These are phyloP conservation scores for Diaporthe humulicola DNA, from an alignment of 2,329 filamentous ascomycete species.

Conservation along the genomic window DNA sequence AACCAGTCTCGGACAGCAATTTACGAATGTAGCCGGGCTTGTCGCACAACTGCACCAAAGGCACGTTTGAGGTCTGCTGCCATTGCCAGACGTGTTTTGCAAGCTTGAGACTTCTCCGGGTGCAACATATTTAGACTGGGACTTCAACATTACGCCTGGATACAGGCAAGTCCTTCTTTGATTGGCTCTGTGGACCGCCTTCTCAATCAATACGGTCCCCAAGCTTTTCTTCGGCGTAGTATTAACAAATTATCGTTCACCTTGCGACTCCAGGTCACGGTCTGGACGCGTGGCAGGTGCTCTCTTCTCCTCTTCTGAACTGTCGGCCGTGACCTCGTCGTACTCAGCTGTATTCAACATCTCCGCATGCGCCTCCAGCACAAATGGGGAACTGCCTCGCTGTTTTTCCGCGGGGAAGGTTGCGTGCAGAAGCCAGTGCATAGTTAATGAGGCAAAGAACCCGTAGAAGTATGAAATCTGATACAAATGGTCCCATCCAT, in stretches of 20 bases:
- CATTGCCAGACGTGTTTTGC: no score
- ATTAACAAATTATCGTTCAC: not conserved
- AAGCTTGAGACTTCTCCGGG: no score
- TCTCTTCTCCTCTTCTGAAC: slow-evolving; percentile 13
- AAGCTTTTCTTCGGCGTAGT: not conserved
- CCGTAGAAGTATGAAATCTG: slow-evolving; percentile 49
- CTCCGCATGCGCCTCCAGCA: slow-evolving; percentile 44
- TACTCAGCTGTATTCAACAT: slow-evolving; percentile 22
- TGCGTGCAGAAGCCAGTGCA: slow-evolving; percentile 43
- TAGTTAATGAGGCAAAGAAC: slow-evolving; percentile 43
- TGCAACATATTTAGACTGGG: no score
- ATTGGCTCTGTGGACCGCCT: not conserved
- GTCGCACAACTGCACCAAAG: no score
- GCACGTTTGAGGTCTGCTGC: no score
- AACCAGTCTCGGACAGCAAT: no score
- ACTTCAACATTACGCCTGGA: no score
- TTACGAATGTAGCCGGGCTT: no score
- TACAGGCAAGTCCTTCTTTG: no score
- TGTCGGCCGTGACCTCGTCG: slow-evolving; percentile 7
- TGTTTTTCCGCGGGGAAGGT: slow-evolving; percentile 45
- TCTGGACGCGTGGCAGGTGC: not conserved
- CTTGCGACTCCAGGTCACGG: not conserved
- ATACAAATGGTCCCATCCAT: slow-evolving; percentile 50
- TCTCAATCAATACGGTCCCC: no score
- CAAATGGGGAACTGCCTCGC: slow-evolving; percentile 45